These are phyloP conservation scores for Trifolium dubium DNA, from an alignment of 306 rosid genomes.

Conservation along the genomic window DNA sequence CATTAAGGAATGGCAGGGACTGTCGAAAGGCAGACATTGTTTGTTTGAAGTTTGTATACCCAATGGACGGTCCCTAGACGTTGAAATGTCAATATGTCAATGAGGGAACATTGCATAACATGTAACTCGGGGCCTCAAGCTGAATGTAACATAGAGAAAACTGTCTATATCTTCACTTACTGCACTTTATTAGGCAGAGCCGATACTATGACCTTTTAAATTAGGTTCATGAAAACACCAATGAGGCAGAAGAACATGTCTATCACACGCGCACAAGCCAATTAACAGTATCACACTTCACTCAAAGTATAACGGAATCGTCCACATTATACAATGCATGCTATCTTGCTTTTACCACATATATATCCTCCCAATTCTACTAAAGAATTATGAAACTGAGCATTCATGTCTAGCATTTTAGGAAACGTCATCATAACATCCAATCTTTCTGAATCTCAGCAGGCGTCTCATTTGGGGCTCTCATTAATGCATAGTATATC, in stretches of 20 bases:
- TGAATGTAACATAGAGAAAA: background rate
- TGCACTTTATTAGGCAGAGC: slow-evolving; percentile 5
- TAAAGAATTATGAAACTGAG: slow-evolving; percentile 5
- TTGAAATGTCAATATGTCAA: slow-evolving; percentile 16
- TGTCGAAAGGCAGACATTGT: background rate
- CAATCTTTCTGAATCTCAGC: slow-evolving; percentile 5
- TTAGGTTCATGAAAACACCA: slow-evolving; percentile 1
- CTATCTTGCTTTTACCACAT: slow-evolving; percentile 15
- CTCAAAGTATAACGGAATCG: background rate
- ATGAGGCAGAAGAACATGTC: slow-evolving; percentile 3
- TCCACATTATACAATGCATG: background rate
- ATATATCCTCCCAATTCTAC: slow-evolving; percentile 10
- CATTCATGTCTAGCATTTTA: background rate
- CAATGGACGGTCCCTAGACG: background rate
- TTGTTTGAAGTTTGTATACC: slow-evolving; percentile 8
- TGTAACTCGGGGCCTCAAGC: slow-evolving; percentile 8
- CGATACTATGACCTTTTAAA: slow-evolving; percentile 11
- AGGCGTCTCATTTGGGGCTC: slow-evolving; percentile 1
- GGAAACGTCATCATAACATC: background rate
- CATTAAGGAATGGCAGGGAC: slow-evolving; percentile 4
- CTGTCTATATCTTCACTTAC: slow-evolving; percentile 14
- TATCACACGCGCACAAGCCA: too few species aligned
- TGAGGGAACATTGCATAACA: slow-evolving; percentile 2
- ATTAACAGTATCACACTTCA: too few species aligned
- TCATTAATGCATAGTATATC: background rate